Evolutionary conservation across 2,329 filamentous ascomycete species (phyloP), one percentile per base, ranked within the genome.

Genomic region (Microsporum canis): DNA sequence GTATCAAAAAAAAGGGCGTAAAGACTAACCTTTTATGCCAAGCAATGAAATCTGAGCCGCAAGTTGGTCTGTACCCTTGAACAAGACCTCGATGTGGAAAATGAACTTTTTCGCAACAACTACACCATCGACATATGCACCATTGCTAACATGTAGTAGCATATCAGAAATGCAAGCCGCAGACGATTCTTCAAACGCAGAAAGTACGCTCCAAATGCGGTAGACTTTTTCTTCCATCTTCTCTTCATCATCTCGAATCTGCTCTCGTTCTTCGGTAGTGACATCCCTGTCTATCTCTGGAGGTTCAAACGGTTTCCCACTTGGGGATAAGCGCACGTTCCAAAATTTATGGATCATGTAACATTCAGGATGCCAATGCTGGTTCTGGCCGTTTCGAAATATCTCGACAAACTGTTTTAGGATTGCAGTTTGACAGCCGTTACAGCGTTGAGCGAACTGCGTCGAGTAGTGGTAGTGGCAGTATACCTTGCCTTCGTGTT

Each of bases 301-400:
- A 17, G 68, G 75, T 61, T 80, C 76, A 39, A 78, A 70, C 8
- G 75, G 71, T 61, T 85, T 80, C 45, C 81, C 80, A 8, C 82
- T 79, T 31, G 85, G 81, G 8, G 85, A 84, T 41, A 99, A 79
- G 58, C 94, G 86, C 63, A 99, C 94, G 71, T 97, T 99, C 94
- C 94, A 99, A 75, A 97, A 99, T 71, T 99, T 99, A 78, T 99
- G 94, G 65, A 99, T 99, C 94, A 99, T 99, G 76, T 99, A 99
- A 75, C 94, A 99, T 75, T 99, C 94, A 1, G 94, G 94, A 72
- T 99, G 94, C 94, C 94, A 99, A 73, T 99, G 94, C 71, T 99
- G 94, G 71, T 97, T 96, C 72, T 96, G 89, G 1, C 92, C 92
- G 74, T 97, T 97, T 68, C 94, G 87, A 76, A 91, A 99, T 64